Evolutionary conservation across 108 stramenopile species (phyloP), one percentile per base, ranked within the genome.

Genomic region (Pseudonitzschia multistriata): DNA sequence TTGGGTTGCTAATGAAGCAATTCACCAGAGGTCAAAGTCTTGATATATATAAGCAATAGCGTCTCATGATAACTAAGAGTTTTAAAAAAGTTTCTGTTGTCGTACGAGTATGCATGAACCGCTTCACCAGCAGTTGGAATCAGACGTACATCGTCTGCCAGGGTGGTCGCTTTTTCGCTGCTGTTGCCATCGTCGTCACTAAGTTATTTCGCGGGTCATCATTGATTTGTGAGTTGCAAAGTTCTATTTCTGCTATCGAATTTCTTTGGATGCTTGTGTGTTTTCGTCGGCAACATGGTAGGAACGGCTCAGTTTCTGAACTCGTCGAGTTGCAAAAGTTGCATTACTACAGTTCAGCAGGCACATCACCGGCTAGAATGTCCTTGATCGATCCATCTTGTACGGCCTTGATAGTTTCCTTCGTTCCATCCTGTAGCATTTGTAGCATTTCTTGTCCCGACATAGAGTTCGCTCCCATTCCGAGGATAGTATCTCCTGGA

Each of bases 311-410:
- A 45, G 8, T 45, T 45, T 45, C 5, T 45, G 5, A 45, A n/a
- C n/a, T n/a, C n/a, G n/a, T n/a, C n/a, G n/a, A n/a, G n/a, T n/a
- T n/a, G n/a, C n/a, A n/a, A n/a, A n/a, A n/a, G n/a, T n/a, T 45
- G 15, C 42, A 17, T 45, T 13, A 4, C 42, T 45, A 45, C 42
- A 45, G 42, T 45, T 45, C 42, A 13, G 42, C 3, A 17, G 67
- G 52, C 27, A 54, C 52, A 67, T 54, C 67, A 45, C 64, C 64
- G 11, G 64, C 42, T 21, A 39, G 54, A 27, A 59, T 57, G 22
- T 74, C 66, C 34, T 66, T 74, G 37, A 74, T 33, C 0, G 57
- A n/a, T 10, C 57, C 47, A 50, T 74, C 73, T 21, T 74, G 60
- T 27, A 66, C 73, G 2, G 54, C 49, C 65, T 57, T 74, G 31